Evolutionary conservation across 257 asterid species (phyloP).

Genomic region (Lycium barbarum): DNA sequence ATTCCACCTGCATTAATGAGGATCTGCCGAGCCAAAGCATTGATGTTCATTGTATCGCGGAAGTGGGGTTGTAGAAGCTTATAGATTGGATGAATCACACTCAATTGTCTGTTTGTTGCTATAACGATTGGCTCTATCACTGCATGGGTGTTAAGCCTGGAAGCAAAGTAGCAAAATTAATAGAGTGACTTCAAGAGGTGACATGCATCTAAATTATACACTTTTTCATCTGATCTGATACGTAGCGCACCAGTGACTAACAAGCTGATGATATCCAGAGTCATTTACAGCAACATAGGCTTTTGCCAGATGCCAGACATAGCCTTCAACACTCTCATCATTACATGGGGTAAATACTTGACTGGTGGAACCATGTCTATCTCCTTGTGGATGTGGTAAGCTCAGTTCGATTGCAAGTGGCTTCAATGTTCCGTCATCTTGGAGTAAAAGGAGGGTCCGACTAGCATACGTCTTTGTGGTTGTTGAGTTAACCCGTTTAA

Average conservation of each 20-base stretch:
- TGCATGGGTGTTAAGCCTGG: conserved; percentile 93
- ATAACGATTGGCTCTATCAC: conserved; percentile 88
- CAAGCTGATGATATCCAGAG: conserved; percentile 90
- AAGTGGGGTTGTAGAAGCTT: conserved; percentile 93
- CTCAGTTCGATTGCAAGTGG: conserved; percentile 92
- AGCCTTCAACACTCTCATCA: conserved; percentile 57
- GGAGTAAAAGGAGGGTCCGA: conserved; percentile 80
- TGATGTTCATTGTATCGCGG: conserved; percentile 84
- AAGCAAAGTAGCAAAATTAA: conserved; percentile 5
- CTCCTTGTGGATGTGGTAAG: conserved; percentile 73
- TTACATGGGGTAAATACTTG: conserved; percentile 66
- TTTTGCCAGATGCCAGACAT: conserved; percentile 91
- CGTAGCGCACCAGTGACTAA: conserved; percentile 79
- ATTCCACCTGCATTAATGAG: conserved; percentile 86
- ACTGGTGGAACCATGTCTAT: conserved; percentile 57
- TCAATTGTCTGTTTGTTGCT: conserved; percentile 75
- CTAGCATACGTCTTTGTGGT: conserved; percentile 75
- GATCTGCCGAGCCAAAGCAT: conserved; percentile 80
- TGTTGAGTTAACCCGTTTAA: conserved; percentile 68
- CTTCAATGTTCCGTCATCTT: conserved; percentile 75
- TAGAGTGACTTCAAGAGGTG: background rate
- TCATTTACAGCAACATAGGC: conserved; percentile 93
- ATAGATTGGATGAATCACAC: conserved; percentile 81
- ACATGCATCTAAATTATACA: background rate
- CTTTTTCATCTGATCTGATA: background rate